A percentile compares a stretch with the other conserved stretches of the same genome.
Evolutionary conservation across 2,329 filamentous ascomycete species (phyloP).

Genomic region (Venturia asperata): DNA sequence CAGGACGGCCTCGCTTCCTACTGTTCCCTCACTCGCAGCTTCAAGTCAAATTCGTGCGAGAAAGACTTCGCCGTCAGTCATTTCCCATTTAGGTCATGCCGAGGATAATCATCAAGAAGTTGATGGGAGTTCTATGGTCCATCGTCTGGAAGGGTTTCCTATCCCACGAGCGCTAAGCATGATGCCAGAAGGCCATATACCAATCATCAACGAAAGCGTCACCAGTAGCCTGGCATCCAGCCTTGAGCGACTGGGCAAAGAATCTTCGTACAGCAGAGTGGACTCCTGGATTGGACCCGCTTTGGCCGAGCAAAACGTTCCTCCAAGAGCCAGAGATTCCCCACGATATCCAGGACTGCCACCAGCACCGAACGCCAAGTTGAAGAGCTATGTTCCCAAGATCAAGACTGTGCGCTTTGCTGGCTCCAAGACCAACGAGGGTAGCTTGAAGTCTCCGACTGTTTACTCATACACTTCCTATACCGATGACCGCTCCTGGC

Average conservation of each 20-base stretch:
- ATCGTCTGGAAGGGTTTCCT: background rate
- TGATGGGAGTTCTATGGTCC: too few species aligned
- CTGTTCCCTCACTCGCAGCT: too few species aligned
- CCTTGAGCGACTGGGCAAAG: background rate
- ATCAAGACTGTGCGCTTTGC: conserved; percentile 1
- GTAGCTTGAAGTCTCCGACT: conserved; percentile 10
- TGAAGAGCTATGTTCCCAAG: conserved; percentile 5
- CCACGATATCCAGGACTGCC: conserved; percentile 1
- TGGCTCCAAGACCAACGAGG: too few species aligned
- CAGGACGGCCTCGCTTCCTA: too few species aligned
- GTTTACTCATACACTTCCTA: too few species aligned
- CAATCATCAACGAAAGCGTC: too few species aligned
- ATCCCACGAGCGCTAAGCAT: conserved; percentile 6
- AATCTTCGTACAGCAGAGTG: background rate
- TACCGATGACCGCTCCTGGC: too few species aligned
- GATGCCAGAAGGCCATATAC: too few species aligned
- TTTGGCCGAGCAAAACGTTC: background rate
- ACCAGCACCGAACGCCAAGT: background rate
- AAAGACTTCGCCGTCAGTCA: too few species aligned
- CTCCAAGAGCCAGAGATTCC: background rate
- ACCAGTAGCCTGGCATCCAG: background rate
- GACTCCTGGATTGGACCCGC: conserved; percentile 1
- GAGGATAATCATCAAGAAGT: too few species aligned
- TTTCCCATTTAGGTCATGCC: too few species aligned
- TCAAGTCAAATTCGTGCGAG: too few species aligned